Base-by-base conservation (phyloP, 257 asterid genomes). In the Forsythia suspensa region DNA sequence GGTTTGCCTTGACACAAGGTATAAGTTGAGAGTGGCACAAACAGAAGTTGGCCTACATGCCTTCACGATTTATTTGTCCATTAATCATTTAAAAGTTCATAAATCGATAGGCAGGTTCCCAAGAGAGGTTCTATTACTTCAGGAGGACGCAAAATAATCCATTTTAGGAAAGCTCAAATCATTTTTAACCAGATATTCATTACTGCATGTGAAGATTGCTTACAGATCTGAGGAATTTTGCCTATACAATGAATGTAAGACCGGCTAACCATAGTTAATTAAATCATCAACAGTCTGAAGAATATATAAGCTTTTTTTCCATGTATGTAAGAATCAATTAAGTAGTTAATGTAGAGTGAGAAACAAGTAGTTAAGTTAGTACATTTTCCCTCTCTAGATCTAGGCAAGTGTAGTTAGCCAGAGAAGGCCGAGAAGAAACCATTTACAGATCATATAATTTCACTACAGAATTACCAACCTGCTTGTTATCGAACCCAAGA, bases 401-500 rank as follows among this genome's bases (percentile, higher is more conserved):
- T 44, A n/a, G 70, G 83, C 36, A 12, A 0, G 76, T 40, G 40
- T 76, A 72, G 70, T 51, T 59, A 59, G 82, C 21, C 51, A 63
- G 76, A 52, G 85, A 70, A 10, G 4, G 39, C 36, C 67, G 43
- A 55, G 40, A 78, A 79, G 68, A 59, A 37, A 69, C 18, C 74
- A 37, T 71, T 52, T 77, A 71, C 10, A 71, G 69, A 36, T 63
- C 40, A 36, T 46, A 48, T 70, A 81, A 63, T 74, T 71, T 59
- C 61, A 37, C 41, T 76, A 66, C 20, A 51, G 71, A 79, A 66
- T 68, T 78, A 89, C 76, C 20, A 81, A 96, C 99, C 99, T 96
- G 97, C 80, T 92, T 89, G 84, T 92, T 90, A 80, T 90, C 92
- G 16, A 92, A 87, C 72, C 96, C 97, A 76, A 94, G 85, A 74